A percentile compares a stretch with the other conserved stretches of the same genome.
Evolutionary conservation across 139 green algal species (phyloP).

Genomic region (Diplosphaera chodatii): DNA sequence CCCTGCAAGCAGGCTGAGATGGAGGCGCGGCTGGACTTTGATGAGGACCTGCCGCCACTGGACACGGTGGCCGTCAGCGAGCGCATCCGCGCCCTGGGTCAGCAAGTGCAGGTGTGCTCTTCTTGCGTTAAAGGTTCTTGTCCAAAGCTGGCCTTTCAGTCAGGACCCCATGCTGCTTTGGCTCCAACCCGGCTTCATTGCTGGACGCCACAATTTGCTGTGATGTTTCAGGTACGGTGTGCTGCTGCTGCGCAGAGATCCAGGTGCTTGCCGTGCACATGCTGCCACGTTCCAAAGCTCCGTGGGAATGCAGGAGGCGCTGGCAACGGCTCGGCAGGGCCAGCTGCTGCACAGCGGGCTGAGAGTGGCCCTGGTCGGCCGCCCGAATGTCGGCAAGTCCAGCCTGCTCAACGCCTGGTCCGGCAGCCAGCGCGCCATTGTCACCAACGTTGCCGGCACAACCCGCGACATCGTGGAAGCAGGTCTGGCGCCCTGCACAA

Average conservation of each 20-base stretch:
- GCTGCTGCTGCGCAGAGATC: too few relatives aligned
- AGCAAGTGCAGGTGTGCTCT: slow-evolving; percentile 10
- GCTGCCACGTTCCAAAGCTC: too few relatives aligned
- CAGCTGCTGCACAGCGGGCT: slow-evolving; percentile 64
- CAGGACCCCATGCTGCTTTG: too few relatives aligned
- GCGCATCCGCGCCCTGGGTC: slow-evolving; percentile 32
- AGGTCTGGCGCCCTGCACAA: too few relatives aligned
- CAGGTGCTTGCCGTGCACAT: too few relatives aligned
- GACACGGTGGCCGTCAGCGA: slow-evolving; percentile 42
- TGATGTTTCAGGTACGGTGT: too few relatives aligned
- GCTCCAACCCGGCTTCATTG: too few relatives aligned
- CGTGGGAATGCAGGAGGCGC: slow-evolving; percentile 19
- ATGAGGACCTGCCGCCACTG: slow-evolving; percentile 86
- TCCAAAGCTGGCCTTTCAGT: too few relatives aligned
- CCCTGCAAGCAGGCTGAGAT: background rate
- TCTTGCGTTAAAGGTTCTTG: too few relatives aligned
- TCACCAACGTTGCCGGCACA: slow-evolving; percentile 89
- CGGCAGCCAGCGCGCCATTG: slow-evolving; percentile 80
- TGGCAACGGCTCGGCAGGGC: slow-evolving; percentile 57
- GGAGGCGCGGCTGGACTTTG: slow-evolving; percentile 78
- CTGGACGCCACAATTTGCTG: too few relatives aligned
- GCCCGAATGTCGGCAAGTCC: slow-evolving; percentile 96
- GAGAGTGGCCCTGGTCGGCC: slow-evolving; percentile 85
- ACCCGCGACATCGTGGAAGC: slow-evolving; percentile 94
- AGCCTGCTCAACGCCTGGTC: slow-evolving; percentile 88